phyloP scores from a whole-genome alignment of 2,329 filamentous ascomycete species.

The Fusarium piperis region DNA sequence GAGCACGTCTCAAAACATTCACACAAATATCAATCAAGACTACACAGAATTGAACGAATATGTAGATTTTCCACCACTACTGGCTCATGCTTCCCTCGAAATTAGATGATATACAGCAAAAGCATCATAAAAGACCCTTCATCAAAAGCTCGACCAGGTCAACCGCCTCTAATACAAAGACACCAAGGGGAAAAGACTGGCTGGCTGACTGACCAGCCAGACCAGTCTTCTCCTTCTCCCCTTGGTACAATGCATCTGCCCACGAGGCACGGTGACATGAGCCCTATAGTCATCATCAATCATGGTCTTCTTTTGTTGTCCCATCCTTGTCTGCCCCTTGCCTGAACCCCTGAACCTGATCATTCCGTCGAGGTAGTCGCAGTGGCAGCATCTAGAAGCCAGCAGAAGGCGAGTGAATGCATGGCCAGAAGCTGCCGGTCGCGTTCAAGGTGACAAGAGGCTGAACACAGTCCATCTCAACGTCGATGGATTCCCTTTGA shows the following conservation, averaged over 20 bases:
- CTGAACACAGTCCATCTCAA: constrained; percentile 19
- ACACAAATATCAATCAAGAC: not conserved
- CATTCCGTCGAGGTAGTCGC: constrained; percentile 2
- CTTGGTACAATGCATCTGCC: constrained; percentile 24
- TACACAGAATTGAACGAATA: constrained; percentile 32
- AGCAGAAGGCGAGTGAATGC: constrained; percentile 28
- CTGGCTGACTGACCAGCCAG: not conserved
- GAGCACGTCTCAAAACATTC: not conserved
- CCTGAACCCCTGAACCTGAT: not conserved
- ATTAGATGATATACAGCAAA: constrained; percentile 44
- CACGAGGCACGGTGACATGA: constrained; percentile 10
- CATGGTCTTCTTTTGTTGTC: constrained; percentile 29
- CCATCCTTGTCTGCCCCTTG: constrained; percentile 17
- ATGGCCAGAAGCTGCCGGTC: constrained; percentile 33
- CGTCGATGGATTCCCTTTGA: constrained; percentile 16
- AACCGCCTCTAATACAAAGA: constrained; percentile 20
- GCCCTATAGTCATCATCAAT: constrained; percentile 30
- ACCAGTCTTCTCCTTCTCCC: constrained; percentile 11
- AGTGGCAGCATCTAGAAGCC: constrained; percentile 34
- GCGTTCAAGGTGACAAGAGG: constrained; percentile 24
- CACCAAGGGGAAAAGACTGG: constrained; percentile 16
- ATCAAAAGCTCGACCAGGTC: constrained; percentile 32
- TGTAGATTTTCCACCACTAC: constrained; percentile 39
- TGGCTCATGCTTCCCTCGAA: constrained; percentile 37
- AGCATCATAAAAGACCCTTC: constrained; percentile 34